Conservation (phyloP, 495 filamentous ascomycete species). For the Penicillium bialowiezense region DNA sequence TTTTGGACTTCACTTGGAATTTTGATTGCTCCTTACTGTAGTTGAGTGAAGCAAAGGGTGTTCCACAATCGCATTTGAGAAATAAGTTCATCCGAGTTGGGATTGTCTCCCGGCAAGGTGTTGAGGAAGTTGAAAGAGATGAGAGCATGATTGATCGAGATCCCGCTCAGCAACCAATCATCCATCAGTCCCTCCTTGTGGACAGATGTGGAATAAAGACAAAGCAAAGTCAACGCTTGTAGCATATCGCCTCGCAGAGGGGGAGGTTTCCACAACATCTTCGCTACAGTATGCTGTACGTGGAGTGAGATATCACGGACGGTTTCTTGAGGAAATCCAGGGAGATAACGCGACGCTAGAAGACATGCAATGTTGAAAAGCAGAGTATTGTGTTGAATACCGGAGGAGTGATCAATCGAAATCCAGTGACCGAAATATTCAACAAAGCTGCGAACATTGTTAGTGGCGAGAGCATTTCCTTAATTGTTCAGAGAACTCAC, state of each 20-base stretch:
- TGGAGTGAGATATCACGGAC: slow-evolving; percentile 35
- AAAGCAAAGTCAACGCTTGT: slow-evolving; percentile 36
- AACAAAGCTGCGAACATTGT: slow-evolving; percentile 27
- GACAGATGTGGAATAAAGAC: slow-evolving; percentile 35
- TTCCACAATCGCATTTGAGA: slow-evolving; percentile 40
- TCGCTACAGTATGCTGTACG: slow-evolving; percentile 34
- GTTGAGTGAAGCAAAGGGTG: slow-evolving; percentile 35
- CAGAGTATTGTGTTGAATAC: slow-evolving; percentile 31
- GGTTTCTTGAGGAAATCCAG: slow-evolving; percentile 29
- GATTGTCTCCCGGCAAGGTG: slow-evolving; percentile 18
- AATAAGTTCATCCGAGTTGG: slow-evolving; percentile 30
- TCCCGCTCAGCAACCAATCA: slow-evolving; percentile 43
- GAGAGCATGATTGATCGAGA: slow-evolving; percentile 40
- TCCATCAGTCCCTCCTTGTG: slow-evolving; percentile 39
- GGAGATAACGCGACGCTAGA: slow-evolving; percentile 39
- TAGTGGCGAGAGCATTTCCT: slow-evolving; percentile 1
- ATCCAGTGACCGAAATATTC: slow-evolving; percentile 38
- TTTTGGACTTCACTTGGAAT: neutral
- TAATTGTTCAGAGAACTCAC: slow-evolving; percentile 15
- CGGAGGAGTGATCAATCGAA: slow-evolving; percentile 31
- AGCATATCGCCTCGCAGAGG: slow-evolving; percentile 35
- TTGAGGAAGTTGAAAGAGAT: slow-evolving; percentile 34
- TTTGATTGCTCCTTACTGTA: slow-evolving; percentile 30
- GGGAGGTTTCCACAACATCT: slow-evolving; percentile 32
- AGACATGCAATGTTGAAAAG: slow-evolving; percentile 41